Conservation (phyloP, 306 rosid species). For the Ceratonia siliqua region DNA sequence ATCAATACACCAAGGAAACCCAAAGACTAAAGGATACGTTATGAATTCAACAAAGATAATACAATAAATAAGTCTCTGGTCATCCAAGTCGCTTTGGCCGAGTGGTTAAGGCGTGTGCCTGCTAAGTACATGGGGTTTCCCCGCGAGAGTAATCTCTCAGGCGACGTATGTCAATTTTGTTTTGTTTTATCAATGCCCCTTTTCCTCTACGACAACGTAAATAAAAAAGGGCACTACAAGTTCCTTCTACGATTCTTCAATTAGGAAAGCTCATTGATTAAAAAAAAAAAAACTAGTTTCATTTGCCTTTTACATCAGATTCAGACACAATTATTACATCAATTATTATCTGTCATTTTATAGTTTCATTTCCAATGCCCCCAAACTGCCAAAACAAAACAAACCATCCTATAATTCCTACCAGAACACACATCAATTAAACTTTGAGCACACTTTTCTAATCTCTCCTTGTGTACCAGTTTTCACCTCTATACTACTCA, state of each 20-base stretch:
- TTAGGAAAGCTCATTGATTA: too few species aligned
- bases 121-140: too few species aligned
- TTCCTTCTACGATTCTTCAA: not conserved
- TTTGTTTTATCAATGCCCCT: not conserved
- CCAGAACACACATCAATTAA: constrained; percentile 41
- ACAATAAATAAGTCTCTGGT: too few species aligned
- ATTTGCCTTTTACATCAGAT: too few species aligned
- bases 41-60: too few species aligned
- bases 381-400: not conserved
- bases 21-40: too few species aligned
- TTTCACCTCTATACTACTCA: constrained; percentile 74
- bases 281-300: too few species aligned
- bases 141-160: too few species aligned
- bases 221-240: not conserved
- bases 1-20: too few species aligned
- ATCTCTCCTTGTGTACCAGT: constrained; percentile 68
- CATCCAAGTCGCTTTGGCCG: not conserved
- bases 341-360: constrained; percentile 4
- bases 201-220: not conserved
- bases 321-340: not conserved
- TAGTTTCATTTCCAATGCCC: not conserved
- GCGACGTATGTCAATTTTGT: constrained; percentile 35
- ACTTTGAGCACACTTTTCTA: constrained; percentile 59
- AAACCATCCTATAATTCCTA: not conserved
- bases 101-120: constrained; percentile 20